Percentiles rank a stretch among this genome's conserved stretches.
Conservation (phyloP, 2,329 filamentous ascomycete genomes). For the Aspergillus sojae region DNA sequence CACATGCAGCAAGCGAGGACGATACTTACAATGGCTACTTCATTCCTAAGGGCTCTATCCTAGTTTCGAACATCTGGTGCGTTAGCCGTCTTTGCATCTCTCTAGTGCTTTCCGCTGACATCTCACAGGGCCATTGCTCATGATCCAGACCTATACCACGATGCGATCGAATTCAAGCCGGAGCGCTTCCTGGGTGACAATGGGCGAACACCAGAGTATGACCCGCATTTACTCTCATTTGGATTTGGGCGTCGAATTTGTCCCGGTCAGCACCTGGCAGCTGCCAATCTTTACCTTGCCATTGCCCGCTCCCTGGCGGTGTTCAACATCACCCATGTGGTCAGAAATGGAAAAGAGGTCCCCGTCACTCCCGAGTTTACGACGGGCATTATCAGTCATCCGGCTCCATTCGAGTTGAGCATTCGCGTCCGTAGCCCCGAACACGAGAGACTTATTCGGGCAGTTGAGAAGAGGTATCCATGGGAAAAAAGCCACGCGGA, state of each 20-base stretch:
- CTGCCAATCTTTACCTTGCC: background rate
- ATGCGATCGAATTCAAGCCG: background rate
- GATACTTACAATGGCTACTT: conserved; percentile 7
- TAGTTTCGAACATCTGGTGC: conserved; percentile 7
- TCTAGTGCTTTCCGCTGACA: background rate
- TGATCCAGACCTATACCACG: background rate
- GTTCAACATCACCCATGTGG: background rate
- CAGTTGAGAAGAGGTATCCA: conserved; percentile 41
- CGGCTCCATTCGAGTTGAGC: conserved; percentile 35
- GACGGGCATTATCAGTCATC: conserved; percentile 37
- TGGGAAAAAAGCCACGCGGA: conserved; percentile 44
- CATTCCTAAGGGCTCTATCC: conserved; percentile 1
- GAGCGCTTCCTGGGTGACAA: background rate
- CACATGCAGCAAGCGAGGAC: background rate
- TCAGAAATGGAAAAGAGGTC: background rate
- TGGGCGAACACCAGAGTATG: background rate
- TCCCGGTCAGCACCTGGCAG: conserved; percentile 3
- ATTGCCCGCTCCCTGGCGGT: background rate
- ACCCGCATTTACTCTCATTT: conserved; percentile 1
- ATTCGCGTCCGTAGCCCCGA: conserved; percentile 38
- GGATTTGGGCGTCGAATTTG: conserved; percentile 7
- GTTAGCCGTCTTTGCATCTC: background rate
- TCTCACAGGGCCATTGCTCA: background rate
- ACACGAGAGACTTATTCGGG: conserved; percentile 35
- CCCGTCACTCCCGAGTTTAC: conserved; percentile 31